phyloP scores from a whole-genome alignment of 176 grass and related monocot species.

The Saccharum officinarum region DNA sequence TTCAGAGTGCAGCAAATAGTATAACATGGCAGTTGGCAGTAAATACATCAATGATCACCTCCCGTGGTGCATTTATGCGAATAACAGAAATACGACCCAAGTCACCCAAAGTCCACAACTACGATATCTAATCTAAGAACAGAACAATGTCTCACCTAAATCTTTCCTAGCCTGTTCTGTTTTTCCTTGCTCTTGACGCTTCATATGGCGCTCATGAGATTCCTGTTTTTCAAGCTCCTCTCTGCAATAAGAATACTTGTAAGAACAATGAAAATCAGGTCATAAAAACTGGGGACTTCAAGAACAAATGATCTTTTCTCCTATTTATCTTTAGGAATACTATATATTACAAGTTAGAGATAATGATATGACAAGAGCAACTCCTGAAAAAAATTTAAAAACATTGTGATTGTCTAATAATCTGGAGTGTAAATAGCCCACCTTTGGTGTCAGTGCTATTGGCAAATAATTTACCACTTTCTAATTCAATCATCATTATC shows the following conservation, averaged over 20 bases:
- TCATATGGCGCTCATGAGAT: conserved; percentile 78
- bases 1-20: not conserved
- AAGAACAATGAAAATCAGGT: not conserved
- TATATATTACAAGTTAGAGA: not conserved
- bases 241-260: conserved; percentile 25
- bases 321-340: not conserved
- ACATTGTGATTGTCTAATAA: not conserved
- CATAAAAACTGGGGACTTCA: not conserved
- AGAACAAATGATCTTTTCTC: not conserved
- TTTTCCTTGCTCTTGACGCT: conserved; percentile 85
- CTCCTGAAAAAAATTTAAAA: not conserved
- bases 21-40: not conserved
- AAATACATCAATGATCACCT: not conserved
- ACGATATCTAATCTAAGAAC: not conserved
- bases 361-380: not conserved
- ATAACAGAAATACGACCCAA: not conserved
- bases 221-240: conserved; percentile 88
- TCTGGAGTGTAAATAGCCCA: not conserved
- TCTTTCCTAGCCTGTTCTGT: conserved; percentile 92
- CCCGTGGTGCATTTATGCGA: not conserved
- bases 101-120: not conserved
- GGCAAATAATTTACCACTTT: not conserved
- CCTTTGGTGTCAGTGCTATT: not conserved
- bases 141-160: conserved; percentile 56
- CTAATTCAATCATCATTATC: not conserved